Evolutionary conservation across 768 basidiomycete genomes (phyloP), one percentile per base, ranked within the genome.

Genomic region (Coprinopsis sp.): DNA sequence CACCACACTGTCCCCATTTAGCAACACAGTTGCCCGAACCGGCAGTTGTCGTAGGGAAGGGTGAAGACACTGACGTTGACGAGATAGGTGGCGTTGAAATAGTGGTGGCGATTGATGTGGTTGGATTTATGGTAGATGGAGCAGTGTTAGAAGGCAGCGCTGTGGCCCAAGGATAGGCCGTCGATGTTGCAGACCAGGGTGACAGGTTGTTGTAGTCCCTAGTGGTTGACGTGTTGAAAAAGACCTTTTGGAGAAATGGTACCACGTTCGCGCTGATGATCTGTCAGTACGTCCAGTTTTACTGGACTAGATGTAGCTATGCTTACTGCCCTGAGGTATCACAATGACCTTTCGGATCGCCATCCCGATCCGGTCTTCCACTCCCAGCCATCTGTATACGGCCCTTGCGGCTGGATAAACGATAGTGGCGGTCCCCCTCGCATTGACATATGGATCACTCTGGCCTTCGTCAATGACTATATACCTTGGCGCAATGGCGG

Each of bases 1-100:
- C 69, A 45, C 69, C 68, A 43, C 68, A 79, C 65, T 68, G 45
- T 19, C 34, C 22, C 44, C 24, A 44, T 19, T 22, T 39, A 19
- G 31, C 18, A 49, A n/a, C 44, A 38, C 24, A 13, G 41, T n/a
- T 25, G 2, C 47, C 47, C 2, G 25, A 29, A 6, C 39, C 23
- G 5, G 47, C 39, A 13, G 40, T 12, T 3, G 25, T 18, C 16
- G 47, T 28, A 3, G 46, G 22, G 18, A 38, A 16, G 7, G 47
- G 21, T n/a, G 27, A 18, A 6, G 19, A 11, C 13, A 42, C 23
- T 10, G 39, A 34, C n/a, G 47, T 42, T n/a, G 46, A 29, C 4
- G 44, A 18, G n/a, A 23, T 44, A 12, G 27, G n/a, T 12, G 46
- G 37, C 14, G 46, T 39, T 25, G 36, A 18, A 12, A 24, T 18